Evolutionary conservation across 2,329 filamentous ascomycete genomes (phyloP).

Genomic region (Teratosphaeria gauchensis): DNA sequence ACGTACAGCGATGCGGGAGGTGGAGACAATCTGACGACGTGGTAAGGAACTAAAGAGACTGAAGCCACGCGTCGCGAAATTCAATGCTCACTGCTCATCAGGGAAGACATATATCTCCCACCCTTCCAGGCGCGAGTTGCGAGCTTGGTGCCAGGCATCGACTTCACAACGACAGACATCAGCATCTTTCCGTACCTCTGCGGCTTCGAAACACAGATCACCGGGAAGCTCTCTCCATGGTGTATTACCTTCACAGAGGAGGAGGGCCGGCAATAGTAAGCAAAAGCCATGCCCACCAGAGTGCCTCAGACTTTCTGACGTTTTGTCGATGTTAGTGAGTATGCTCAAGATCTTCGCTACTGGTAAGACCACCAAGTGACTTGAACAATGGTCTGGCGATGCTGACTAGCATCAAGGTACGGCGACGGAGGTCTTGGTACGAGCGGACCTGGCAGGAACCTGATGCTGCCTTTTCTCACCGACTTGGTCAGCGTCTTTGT

Average conservation of each 20-base stretch:
- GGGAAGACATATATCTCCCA: conserved; percentile 42
- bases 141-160: conserved; percentile 44
- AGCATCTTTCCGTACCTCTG: not conserved
- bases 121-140: conserved; percentile 47
- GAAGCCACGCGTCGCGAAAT: too few species aligned
- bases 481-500: conserved; percentile 44
- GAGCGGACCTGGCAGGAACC: conserved; percentile 40
- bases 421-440: conserved; percentile 38
- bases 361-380: conserved; percentile 45
- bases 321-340: conserved; percentile 38
- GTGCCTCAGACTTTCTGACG: too few species aligned
- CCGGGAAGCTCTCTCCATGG: not conserved
- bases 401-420: not conserved
- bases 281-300: too few species aligned
- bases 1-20: conserved; percentile 47
- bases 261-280: not conserved
- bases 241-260: not conserved
- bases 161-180: conserved; percentile 37
- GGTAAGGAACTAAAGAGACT: conserved; percentile 20
- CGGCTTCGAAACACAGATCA: not conserved
- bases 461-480: conserved; percentile 54
- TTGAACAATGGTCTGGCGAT: not conserved
- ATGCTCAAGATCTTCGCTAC: conserved; percentile 57
- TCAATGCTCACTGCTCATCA: too few species aligned
- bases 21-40: conserved; percentile 36